These are phyloP conservation scores for Luvunga scandens DNA, from an alignment of 345 rosid genomes.

Conservation along the genomic window DNA sequence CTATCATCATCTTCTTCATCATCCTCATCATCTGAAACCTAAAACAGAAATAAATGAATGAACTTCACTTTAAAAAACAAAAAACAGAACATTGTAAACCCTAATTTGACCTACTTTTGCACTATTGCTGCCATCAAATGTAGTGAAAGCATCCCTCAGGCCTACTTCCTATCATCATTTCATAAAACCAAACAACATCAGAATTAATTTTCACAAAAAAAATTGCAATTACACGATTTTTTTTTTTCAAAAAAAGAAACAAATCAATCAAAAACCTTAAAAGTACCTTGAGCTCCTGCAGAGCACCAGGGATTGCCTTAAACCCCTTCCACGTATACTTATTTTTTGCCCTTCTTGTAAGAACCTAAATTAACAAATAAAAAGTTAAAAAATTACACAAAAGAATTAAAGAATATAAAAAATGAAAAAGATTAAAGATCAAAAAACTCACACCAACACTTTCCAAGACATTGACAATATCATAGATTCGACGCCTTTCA, in stretches of 20 bases:
- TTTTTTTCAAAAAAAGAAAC: neutral
- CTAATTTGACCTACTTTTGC: conserved; percentile 47
- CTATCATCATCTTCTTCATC: conserved; percentile 61
- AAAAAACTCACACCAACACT: conserved; percentile 72
- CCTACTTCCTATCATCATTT: conserved; percentile 55
- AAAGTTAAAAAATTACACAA: neutral
- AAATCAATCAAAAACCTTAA: neutral
- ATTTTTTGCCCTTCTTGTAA: conserved; percentile 65
- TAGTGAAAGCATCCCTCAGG: conserved; percentile 40
- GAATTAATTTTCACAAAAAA: neutral
- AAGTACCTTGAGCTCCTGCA: conserved; percentile 56
- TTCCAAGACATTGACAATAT: conserved; percentile 83
- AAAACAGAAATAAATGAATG: neutral
- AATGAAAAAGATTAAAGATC: neutral
- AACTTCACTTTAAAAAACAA: neutral
- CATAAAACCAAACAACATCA: conserved; percentile 18
- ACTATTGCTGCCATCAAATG: conserved; percentile 34
- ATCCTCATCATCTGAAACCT: conserved; percentile 57
- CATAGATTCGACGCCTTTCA: conserved; percentile 85
- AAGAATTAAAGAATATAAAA: neutral
- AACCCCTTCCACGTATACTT: conserved; percentile 86
- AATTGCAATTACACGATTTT: neutral
- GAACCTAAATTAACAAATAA: conserved; percentile 43
- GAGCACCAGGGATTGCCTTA: conserved; percentile 59
- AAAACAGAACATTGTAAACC: neutral